Percentiles rank a stretch among this genome's conserved stretches.
Evolutionary conservation across 2,329 filamentous ascomycete genomes (phyloP).

Genomic region (Gaeumannomyces sp.): DNA sequence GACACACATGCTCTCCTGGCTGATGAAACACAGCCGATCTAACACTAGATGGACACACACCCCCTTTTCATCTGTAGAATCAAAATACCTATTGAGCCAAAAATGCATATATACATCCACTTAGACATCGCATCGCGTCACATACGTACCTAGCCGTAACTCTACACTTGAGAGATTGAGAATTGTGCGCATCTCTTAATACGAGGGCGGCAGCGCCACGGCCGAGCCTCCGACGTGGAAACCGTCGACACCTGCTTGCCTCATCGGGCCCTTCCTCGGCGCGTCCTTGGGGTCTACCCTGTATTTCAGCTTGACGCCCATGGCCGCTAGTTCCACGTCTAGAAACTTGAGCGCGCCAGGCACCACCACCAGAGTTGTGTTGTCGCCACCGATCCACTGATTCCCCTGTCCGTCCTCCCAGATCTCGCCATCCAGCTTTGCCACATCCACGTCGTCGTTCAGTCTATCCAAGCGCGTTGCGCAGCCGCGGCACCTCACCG

Average conservation of each 20-base stretch:
- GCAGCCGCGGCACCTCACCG: slow-evolving; percentile 75
- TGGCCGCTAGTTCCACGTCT: slow-evolving; percentile 90
- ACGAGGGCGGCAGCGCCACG: slow-evolving; percentile 6
- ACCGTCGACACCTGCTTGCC: slow-evolving; percentile 29
- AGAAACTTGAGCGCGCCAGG: slow-evolving; percentile 89
- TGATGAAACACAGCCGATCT: too few species aligned
- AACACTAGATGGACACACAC: too few species aligned
- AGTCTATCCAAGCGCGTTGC: slow-evolving; percentile 56
- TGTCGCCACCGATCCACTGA: slow-evolving; percentile 80
- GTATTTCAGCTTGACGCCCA: slow-evolving; percentile 95
- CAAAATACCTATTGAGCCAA: too few species aligned
- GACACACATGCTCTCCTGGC: too few species aligned
- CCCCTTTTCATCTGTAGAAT: too few species aligned
- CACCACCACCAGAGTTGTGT: slow-evolving; percentile 87
- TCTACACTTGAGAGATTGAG: not conserved
- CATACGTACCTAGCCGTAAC: not conserved
- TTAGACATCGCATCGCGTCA: not conserved
- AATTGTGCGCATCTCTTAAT: not conserved
- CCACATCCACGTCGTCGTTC: slow-evolving; percentile 49
- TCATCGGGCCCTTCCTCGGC: slow-evolving; percentile 45
- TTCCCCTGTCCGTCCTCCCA: slow-evolving; percentile 90
- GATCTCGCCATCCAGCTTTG: slow-evolving; percentile 60
- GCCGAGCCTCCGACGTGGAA: slow-evolving; percentile 10
- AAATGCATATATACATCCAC: too few species aligned
- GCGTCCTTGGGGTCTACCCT: slow-evolving; percentile 58